These are phyloP conservation scores for Carex parvula DNA, from an alignment of 176 grass and related monocot genomes.

Conservation along the genomic window DNA sequence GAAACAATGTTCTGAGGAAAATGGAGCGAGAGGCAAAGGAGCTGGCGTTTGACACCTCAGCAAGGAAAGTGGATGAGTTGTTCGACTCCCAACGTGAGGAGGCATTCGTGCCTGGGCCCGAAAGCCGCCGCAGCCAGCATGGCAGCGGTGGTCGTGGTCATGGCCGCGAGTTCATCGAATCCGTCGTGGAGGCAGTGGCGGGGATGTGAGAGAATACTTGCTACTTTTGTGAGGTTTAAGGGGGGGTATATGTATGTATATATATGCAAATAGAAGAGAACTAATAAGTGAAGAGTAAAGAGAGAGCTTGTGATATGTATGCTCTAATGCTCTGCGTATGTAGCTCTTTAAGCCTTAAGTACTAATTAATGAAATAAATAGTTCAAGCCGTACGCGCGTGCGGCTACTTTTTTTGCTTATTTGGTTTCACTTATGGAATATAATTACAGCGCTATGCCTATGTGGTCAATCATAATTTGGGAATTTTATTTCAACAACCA, in stretches of 20 bases:
- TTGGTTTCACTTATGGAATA: background rate
- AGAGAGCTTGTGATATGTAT: background rate
- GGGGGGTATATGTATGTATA: background rate
- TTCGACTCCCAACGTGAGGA: conserved; percentile 38
- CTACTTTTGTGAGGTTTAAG: background rate
- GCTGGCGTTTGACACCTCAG: conserved; percentile 46
- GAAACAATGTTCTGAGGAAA: conserved; percentile 49
- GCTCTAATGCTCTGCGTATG: background rate
- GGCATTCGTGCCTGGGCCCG: conserved; percentile 42
- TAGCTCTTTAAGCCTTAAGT: background rate
- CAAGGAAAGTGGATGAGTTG: conserved; percentile 56
- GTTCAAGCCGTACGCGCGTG: background rate
- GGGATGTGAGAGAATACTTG: conserved; percentile 10
- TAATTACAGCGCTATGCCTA: too few species aligned
- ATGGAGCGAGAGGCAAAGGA: conserved; percentile 58
- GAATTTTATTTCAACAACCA: too few species aligned
- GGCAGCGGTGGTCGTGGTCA: background rate
- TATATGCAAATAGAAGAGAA: conserved; percentile 11
- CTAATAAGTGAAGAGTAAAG: background rate
- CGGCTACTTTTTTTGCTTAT: background rate
- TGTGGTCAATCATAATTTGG: too few species aligned
- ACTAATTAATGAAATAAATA: conserved; percentile 28
- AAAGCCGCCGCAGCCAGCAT: conserved; percentile 13
- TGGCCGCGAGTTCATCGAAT: conserved; percentile 9
- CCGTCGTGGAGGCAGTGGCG: background rate